Percentiles rank a stretch among this genome's conserved stretches.
Conservation (phyloP, 2,329 filamentous ascomycete species). For the Aspergillus flavus region DNA sequence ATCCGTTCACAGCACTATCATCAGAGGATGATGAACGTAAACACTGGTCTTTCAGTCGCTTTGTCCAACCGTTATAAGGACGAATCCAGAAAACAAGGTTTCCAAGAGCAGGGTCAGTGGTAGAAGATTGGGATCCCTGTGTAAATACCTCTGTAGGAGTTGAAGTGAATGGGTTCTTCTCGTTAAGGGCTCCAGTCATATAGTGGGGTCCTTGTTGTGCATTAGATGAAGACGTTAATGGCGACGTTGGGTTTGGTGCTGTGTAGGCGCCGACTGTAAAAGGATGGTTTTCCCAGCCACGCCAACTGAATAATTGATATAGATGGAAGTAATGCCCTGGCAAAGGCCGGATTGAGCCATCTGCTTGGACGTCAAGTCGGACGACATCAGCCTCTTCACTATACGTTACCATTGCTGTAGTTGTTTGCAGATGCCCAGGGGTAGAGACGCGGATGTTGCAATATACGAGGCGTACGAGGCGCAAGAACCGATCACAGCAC, state of each 20-base stretch:
- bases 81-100: neutral
- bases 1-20: too few species aligned
- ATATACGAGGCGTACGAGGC: constrained; percentile 36
- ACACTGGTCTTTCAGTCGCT: too few species aligned
- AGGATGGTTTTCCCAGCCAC: constrained; percentile 53
- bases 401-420: too few species aligned
- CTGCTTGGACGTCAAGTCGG: neutral
- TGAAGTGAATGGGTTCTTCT: neutral
- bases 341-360: neutral
- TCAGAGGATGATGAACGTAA: too few species aligned
- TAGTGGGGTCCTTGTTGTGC: constrained; percentile 36
- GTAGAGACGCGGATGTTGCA: constrained; percentile 40
- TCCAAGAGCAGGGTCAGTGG: neutral
- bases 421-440: neutral
- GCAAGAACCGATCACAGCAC: constrained; percentile 45
- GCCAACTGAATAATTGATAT: constrained; percentile 43
- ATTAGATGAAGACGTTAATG: neutral
- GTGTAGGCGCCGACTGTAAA: constrained; percentile 42
- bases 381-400: too few species aligned
- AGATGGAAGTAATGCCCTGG: constrained; percentile 52
- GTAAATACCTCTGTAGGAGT: neutral
- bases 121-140: neutral
- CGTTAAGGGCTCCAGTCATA: constrained; percentile 37
- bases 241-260: neutral
- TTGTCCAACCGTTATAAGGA: too few species aligned